Evolutionary conservation across 2,329 filamentous ascomycete genomes (phyloP).

Genomic region (Ophiocordyceps camponoti-saundersi): DNA sequence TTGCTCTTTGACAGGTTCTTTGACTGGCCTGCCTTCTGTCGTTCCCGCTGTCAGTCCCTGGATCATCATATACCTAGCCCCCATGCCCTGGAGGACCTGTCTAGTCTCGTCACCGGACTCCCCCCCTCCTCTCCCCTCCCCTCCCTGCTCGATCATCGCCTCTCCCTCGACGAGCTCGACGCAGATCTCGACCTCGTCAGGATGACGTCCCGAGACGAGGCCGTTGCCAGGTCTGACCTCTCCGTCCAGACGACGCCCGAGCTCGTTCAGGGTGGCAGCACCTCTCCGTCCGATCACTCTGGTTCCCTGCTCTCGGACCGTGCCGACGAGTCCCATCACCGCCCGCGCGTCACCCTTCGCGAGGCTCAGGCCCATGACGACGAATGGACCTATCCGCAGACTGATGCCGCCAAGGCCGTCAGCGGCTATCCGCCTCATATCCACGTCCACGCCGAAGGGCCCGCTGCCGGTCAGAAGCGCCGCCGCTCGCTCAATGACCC

Average conservation of each 20-base stretch:
- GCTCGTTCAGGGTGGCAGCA: constrained; percentile 19
- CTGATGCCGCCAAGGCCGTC: constrained; percentile 13
- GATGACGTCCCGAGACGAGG: constrained; percentile 17
- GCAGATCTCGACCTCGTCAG: constrained; percentile 11
- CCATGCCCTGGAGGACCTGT: constrained; percentile 12
- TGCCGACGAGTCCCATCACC: constrained; percentile 12
- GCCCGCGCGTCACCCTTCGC: constrained; percentile 13
- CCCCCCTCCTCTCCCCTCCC: constrained; percentile 15
- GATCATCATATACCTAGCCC: constrained; percentile 10
- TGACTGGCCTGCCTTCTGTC: constrained; percentile 19
- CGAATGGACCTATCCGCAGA: constrained; percentile 23
- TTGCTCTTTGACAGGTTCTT: constrained; percentile 19
- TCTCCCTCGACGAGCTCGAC: constrained; percentile 14
- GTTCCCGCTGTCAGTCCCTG: constrained; percentile 9
- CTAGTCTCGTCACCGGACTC: constrained; percentile 3
- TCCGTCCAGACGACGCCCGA: constrained; percentile 20
- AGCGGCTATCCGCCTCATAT: constrained; percentile 15
- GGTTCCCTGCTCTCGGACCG: constrained; percentile 16
- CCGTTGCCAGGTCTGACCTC: constrained; percentile 16
- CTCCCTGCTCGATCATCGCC: constrained; percentile 13
- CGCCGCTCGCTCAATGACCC: constrained; percentile 19
- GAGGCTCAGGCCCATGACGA: constrained; percentile 20
- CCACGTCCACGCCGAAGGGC: constrained; percentile 12
- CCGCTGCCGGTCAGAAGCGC: constrained; percentile 15
- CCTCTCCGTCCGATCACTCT: constrained; percentile 22